phyloP scores from a whole-genome alignment of 2,329 filamentous ascomycete species.

The Ciborinia camelliae region DNA sequence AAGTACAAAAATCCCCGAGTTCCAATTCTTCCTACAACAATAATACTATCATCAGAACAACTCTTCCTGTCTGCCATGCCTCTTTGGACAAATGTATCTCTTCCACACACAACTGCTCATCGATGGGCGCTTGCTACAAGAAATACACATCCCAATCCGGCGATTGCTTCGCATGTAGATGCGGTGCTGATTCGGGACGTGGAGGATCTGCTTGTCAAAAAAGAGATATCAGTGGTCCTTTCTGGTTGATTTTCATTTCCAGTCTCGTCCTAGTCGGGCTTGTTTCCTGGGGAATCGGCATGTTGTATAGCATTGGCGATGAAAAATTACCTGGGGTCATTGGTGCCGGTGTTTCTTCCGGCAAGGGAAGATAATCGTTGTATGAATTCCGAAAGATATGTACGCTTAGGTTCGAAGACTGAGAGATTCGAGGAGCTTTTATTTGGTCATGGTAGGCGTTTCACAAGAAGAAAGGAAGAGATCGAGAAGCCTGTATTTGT shows the following conservation, averaged over 20 bases:
- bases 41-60: constrained; percentile 2
- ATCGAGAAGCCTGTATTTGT: constrained; percentile 14
- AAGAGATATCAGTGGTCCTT: constrained; percentile 81
- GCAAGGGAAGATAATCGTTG: constrained; percentile 46
- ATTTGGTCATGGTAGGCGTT: constrained; percentile 15
- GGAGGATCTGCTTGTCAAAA: constrained; percentile 86
- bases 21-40: constrained; percentile 24
- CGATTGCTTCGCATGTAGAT: constrained; percentile 77
- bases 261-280: constrained; percentile 66
- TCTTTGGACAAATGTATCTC: constrained; percentile 65
- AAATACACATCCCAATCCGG: constrained; percentile 53
- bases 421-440: background rate
- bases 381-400: constrained; percentile 12
- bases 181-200: constrained; percentile 40
- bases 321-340: constrained; percentile 91
- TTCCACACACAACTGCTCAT: constrained; percentile 74
- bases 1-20: constrained; percentile 10
- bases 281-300: constrained; percentile 66
- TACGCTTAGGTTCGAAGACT: constrained; percentile 15
- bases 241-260: constrained; percentile 81
- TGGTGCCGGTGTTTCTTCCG: constrained; percentile 79
- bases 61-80: constrained; percentile 66
- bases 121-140: constrained; percentile 73
- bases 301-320: constrained; percentile 80
- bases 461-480: constrained; percentile 5